Evolutionary conservation across 129 eudicot species (phyloP).

Genomic region (Mikania micrantha): DNA sequence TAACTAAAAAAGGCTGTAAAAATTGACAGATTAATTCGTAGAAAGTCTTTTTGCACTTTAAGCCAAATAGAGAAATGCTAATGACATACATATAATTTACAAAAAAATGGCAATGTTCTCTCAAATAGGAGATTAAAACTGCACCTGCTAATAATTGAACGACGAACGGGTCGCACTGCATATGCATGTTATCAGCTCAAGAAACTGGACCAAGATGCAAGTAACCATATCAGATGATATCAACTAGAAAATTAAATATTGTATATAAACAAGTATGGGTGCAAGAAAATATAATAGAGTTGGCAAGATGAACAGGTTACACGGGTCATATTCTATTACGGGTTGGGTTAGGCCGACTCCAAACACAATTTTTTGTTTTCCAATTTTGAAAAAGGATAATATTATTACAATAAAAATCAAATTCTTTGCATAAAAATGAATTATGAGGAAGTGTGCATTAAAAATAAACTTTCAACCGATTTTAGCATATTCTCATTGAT

Average conservation of each 20-base stretch:
- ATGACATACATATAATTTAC: not conserved
- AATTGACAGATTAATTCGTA: not conserved
- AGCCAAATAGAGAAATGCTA: not conserved
- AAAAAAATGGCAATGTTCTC: not conserved
- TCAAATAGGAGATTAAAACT: not conserved
- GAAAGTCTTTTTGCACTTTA: conserved; percentile 11
- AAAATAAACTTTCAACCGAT: not conserved
- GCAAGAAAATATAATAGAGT: not conserved
- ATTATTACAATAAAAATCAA: not conserved
- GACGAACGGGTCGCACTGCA: not conserved
- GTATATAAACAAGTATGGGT: not conserved
- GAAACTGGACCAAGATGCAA: conserved; percentile 11
- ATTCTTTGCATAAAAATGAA: not conserved
- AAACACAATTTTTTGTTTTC: not conserved
- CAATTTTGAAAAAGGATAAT: not conserved
- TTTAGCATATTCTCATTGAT: not conserved
- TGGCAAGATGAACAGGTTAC: not conserved
- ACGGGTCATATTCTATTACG: not conserved
- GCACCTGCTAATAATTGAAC: conserved; percentile 7
- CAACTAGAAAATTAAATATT: not conserved
- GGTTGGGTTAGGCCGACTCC: not conserved
- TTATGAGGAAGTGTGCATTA: not conserved
- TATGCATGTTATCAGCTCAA: not conserved
- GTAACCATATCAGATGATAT: conserved; percentile 4
- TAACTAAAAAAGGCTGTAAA: not conserved